Evolutionary conservation across 805 yeast species (phyloP).

Genomic region (Cyberlindnera misumaiensis): DNA sequence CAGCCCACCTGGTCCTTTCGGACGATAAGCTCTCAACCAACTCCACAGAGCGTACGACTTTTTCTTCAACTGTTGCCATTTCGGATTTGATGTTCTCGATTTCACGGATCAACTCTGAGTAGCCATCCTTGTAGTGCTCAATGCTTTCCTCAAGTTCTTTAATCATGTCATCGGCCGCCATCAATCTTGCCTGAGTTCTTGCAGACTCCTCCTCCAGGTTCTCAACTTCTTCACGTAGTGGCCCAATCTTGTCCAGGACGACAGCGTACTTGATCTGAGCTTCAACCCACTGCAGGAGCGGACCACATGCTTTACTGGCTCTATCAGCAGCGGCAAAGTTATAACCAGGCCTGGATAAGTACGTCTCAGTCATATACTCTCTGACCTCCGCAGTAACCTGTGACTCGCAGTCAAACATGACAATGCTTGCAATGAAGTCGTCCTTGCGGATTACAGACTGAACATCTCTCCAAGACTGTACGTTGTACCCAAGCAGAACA

Average conservation of each 20-base stretch:
- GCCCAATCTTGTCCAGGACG: conserved; percentile 66
- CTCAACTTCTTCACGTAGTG: conserved; percentile 60
- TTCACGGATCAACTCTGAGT: conserved; percentile 71
- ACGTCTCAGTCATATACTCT: conserved; percentile 48
- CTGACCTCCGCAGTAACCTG: conserved; percentile 52
- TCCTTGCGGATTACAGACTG: conserved; percentile 75
- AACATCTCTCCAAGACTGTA: conserved; percentile 72
- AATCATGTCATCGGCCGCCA: conserved; percentile 79
- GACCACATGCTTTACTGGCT: conserved; percentile 95
- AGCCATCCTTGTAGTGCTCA: conserved; percentile 56
- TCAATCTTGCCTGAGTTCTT: conserved; percentile 59
- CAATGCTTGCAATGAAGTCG: conserved; percentile 80
- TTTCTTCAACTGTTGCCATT: conserved; percentile 53
- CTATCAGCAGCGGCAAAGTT: conserved; percentile 70
- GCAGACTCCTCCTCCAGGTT: conserved; percentile 51
- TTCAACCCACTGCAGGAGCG: conserved; percentile 77
- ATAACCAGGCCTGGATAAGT: conserved; percentile 56
- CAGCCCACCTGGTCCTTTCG: conserved; percentile 75
- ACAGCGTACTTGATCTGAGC: conserved; percentile 81
- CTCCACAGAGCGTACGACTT: conserved; percentile 53
- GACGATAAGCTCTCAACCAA: conserved; percentile 55
- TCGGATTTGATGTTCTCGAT: conserved; percentile 69
- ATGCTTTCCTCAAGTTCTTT: conserved; percentile 64
- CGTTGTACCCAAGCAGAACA: conserved; percentile 65
- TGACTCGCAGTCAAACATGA: conserved; percentile 57